phyloP scores from a whole-genome alignment of 768 basidiomycete genomes.

The Botryobasidium botryosum region DNA sequence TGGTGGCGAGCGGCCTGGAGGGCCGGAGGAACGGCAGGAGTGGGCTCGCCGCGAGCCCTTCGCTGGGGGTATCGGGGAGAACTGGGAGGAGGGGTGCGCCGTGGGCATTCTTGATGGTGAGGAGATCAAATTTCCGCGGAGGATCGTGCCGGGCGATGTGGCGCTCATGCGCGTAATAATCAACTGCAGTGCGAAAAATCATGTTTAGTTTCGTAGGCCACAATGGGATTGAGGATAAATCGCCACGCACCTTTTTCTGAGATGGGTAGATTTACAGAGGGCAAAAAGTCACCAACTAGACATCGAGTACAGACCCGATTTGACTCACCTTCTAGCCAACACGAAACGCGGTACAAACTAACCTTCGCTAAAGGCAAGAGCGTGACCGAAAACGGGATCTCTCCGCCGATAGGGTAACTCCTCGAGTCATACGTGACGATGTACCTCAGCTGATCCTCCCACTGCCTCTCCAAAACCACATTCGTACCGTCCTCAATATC shows the following conservation, averaged over 20 bases:
- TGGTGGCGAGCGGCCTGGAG: constrained; percentile 27
- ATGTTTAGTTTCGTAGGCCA: neutral
- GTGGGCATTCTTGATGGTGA: constrained; percentile 41
- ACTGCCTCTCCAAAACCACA: constrained; percentile 71
- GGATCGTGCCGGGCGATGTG: constrained; percentile 56
- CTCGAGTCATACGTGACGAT: constrained; percentile 55
- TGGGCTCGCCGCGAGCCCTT: too few species aligned
- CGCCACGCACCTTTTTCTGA: constrained; percentile 10
- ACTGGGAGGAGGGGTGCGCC: constrained; percentile 66
- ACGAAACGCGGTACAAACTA: constrained; percentile 56
- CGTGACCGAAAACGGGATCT: constrained; percentile 60
- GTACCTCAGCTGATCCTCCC: constrained; percentile 82
- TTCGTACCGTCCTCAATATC: constrained; percentile 67
- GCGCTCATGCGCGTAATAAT: constrained; percentile 57
- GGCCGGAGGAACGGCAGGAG: too few species aligned
- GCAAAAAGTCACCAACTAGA: neutral
- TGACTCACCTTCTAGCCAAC: constrained; percentile 61
- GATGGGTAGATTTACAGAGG: neutral
- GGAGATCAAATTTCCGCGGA: constrained; percentile 38
- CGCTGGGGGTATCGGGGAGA: constrained; percentile 46
- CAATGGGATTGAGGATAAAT: neutral
- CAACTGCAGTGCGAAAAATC: constrained; percentile 24
- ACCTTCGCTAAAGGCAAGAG: constrained; percentile 73
- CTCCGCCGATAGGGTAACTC: constrained; percentile 69
- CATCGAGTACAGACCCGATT: constrained; percentile 4